Base-by-base conservation (phyloP, 169 alveolate genomes). In the Plasmodium vivax region DNA sequence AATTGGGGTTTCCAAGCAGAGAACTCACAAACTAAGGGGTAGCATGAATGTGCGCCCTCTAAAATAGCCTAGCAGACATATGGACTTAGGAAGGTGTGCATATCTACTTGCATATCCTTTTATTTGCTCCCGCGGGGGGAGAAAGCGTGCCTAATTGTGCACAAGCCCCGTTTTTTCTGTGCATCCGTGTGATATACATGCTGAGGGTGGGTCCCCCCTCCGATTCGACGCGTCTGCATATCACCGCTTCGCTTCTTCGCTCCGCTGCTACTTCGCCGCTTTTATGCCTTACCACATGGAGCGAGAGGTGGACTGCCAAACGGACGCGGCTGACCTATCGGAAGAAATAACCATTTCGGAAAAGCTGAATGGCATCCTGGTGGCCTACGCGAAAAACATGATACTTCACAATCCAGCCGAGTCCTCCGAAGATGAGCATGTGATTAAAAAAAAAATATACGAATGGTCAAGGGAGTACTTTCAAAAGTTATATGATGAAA, bases 401-500 rank as follows among this genome's bases (percentile, higher is more conserved):
- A 90, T 90, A 32, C 58, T 90, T 16, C 62, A 58, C 54, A 81
- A 82, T 90, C 94, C 94, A 43, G 41, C 43, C 19, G 56, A 62
- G 47, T 80, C 36, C 36, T 41, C 27, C 36, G 62, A 54, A 62
- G 56, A 68, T 81, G 94, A 87, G 23, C 41, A 79, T 54, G 47
- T 19, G 71, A 77, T 56, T 36, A 90, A 90, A 79, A 79, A 71
- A 71, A 81, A 34, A 19, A 62, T 54, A 80, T 90, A 90, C 51
- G 77, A 62, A 82, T 90, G 94, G 94, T 90, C 94, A 43, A 90
- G 56, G 80, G 81, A 90, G 74, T 90, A 90, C 82, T 90, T 90
- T 81, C 81, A 87, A 71, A 82, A 82, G 54, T 82, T 90, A 62
- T 71, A 34, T 71, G 92, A 90, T 16, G 91, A 90, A 62, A 62